Evolutionary conservation across 2,329 filamentous ascomycete species (phyloP), one percentile per base, ranked within the genome.

Genomic region (Fusarium anthophilum): DNA sequence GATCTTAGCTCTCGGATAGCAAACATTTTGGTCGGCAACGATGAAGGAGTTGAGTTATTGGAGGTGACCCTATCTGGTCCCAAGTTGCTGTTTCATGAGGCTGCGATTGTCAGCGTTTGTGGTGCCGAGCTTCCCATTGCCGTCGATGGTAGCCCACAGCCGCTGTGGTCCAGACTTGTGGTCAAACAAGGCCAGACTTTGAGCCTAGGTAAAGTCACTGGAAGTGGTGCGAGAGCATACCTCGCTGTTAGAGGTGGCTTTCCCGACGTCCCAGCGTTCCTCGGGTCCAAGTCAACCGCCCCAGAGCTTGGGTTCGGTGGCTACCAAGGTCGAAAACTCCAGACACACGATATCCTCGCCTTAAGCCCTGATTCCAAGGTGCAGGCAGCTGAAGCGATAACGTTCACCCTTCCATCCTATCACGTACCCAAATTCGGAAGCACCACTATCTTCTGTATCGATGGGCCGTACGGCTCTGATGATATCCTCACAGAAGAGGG

Each of bases 261-360:
- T 38, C 76, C 77, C 3, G 81, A 81, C n/a, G 84, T 91, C 2
- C 87, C 89, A 18, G 81, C 85, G 10, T 91, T 87, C 78, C 90
- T 91, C 61, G 87, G 86, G 4, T 89, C 87, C 24, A 91, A 91
- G 74, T 86, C 88, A 1, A 91, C 90, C 0, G 86, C 86, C 32
- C 89, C 90, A 3, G 82, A 88, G 56, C 86, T 90, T 22, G 86
- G 83, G 0, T 86, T 91, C 26, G 90, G 90, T 30, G 90, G 90
- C 1, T 88, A 89, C 50, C 89, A 91, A 79, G 89, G 89, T 10
- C 83, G 90, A 53, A 83, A 84, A 45, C 82, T 91, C 28, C 85
- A 86, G 6, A 82, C 88, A 5, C 69, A 75, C 17, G 76, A 73
- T 37, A 68, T 72, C 32, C 83, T 60, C 9, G 9, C 32, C 8